Evolutionary conservation across 495 filamentous ascomycete genomes (phyloP).

Genomic region (Aspergillus indologenus): DNA sequence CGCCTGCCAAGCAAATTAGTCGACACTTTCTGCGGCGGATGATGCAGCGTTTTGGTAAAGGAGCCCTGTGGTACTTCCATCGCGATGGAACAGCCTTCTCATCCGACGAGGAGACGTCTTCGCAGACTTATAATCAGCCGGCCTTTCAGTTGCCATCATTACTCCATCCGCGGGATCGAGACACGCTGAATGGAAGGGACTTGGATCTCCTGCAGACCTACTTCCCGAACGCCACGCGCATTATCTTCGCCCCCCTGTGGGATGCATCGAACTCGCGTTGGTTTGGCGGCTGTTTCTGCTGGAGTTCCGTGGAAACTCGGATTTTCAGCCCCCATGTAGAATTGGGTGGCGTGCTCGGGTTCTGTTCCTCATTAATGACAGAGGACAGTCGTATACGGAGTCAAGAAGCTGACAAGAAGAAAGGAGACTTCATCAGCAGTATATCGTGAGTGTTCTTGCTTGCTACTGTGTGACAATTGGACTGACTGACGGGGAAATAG

Average conservation of each 20-base stretch:
- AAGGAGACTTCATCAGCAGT: slow-evolving; percentile 63
- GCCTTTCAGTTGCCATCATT: neutral
- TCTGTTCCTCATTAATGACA: slow-evolving; percentile 58
- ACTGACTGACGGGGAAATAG: neutral
- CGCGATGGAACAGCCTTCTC: slow-evolving; percentile 10
- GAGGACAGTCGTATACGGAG: slow-evolving; percentile 52
- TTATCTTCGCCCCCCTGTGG: slow-evolving; percentile 56
- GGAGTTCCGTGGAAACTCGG: slow-evolving; percentile 31
- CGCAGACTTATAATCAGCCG: neutral
- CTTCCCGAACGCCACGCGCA: slow-evolving; percentile 25
- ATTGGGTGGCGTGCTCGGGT: slow-evolving; percentile 44
- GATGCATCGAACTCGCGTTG: slow-evolving; percentile 56
- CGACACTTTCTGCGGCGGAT: slow-evolving; percentile 15
- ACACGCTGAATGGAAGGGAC: slow-evolving; percentile 13
- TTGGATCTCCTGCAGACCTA: slow-evolving; percentile 21
- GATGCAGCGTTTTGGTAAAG: slow-evolving; percentile 13
- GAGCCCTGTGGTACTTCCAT: slow-evolving; percentile 22
- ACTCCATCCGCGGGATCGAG: neutral
- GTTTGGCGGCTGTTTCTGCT: slow-evolving; percentile 59
- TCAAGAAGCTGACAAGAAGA: slow-evolving; percentile 42
- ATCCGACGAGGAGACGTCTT: slow-evolving; percentile 16
- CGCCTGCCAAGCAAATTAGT: slow-evolving; percentile 11
- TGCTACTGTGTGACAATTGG: slow-evolving; percentile 22
- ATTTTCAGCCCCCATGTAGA: slow-evolving; percentile 24
- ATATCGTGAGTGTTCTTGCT: slow-evolving; percentile 45